A percentile compares a stretch with the other conserved stretches of the same genome.
These are phyloP conservation scores for Tanacetum coccineum DNA, from an alignment of 129 eudicot species.

Conservation along the genomic window DNA sequence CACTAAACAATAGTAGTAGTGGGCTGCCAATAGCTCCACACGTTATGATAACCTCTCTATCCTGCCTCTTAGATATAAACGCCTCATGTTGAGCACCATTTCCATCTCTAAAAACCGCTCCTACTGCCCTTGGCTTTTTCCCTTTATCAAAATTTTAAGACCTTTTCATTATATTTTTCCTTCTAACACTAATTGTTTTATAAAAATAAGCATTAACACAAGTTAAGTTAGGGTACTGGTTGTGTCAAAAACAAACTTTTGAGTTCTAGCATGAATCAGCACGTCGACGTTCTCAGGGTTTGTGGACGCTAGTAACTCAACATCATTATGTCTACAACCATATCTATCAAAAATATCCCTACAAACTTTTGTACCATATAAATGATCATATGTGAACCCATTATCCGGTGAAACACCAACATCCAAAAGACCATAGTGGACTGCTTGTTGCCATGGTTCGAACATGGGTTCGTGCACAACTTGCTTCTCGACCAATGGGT, in stretches of 20 bases:
- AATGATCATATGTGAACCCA: conserved; percentile 82
- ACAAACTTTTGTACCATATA: conserved; percentile 83
- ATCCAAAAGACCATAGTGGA: conserved; percentile 61
- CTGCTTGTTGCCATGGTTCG: conserved; percentile 66
- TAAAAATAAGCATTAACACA: not conserved
- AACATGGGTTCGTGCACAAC: conserved; percentile 53
- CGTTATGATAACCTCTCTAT: conserved; percentile 70
- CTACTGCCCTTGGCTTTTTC: conserved; percentile 66
- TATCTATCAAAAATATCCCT: conserved; percentile 71
- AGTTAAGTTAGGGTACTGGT: conserved; percentile 31
- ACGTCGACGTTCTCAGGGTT: conserved; percentile 57
- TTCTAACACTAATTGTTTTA: not conserved
- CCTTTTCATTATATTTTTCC: not conserved
- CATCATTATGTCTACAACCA: conserved; percentile 81
- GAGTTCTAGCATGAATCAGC: conserved; percentile 64
- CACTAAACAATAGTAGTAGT: conserved; percentile 76
- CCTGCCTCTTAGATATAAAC: conserved; percentile 43
- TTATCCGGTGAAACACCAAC: too few relatives aligned
- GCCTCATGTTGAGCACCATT: too few relatives aligned
- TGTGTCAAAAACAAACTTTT: conserved; percentile 56
- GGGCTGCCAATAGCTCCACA: conserved; percentile 95
- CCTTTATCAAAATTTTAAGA: conserved; percentile 27
- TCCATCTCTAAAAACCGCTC: conserved; percentile 79
- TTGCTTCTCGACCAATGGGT: conserved; percentile 80
- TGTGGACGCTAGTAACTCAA: conserved; percentile 61